Evolutionary conservation across 345 rosid genomes (phyloP), one percentile per base, ranked within the genome.

Genomic region (Arabis hirsuta): DNA sequence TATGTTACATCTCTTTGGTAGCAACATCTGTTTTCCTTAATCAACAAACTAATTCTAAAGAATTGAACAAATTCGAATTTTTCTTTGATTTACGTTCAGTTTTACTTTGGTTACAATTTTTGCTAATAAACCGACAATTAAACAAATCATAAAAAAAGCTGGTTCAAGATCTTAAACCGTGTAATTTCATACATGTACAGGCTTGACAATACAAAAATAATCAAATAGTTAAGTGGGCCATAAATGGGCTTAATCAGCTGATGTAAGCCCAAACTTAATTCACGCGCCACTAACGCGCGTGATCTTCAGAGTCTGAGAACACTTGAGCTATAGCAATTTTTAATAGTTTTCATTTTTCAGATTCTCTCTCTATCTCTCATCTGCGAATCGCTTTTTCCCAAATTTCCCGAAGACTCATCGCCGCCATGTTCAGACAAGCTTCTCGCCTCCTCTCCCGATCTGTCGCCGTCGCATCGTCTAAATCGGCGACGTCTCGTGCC

Each of bases 391-490:
- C 4, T 8, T 41, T 14, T 43, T 24, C 7, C 34, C n/a, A n/a
- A n/a, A n/a, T n/a, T n/a, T n/a, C n/a, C 22, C 44, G 47, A 55
- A 20, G 50, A 41, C 16, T 38, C 43, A 58, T 41, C 81, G 53
- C 67, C 54, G 78, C 74, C 68, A 85, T 85, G 89, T 76, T 77
- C 55, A 82, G 77, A 78, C 87, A 80, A 83, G 65, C 84, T 56
- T 79, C 84, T 55, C 84, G 84, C 67, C 79, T 81, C 56, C 52
- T 83, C 69, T 80, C 81, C 60, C 87, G 84, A 68, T 64, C 76
- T 45, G 62, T 70, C 61, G 26, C 84, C 78, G 75, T 41, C 55
- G 54, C 60, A 19, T 76, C 79, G n/a, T 55, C 75, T 7, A 76
- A 62, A 76, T 62, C 77, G 67, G 26, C 34, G 65, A 34, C 78